Evolutionary conservation across 352 stramenopile species (phyloP), one percentile per base, ranked within the genome.

Genomic region (Phytophthora syringae): DNA sequence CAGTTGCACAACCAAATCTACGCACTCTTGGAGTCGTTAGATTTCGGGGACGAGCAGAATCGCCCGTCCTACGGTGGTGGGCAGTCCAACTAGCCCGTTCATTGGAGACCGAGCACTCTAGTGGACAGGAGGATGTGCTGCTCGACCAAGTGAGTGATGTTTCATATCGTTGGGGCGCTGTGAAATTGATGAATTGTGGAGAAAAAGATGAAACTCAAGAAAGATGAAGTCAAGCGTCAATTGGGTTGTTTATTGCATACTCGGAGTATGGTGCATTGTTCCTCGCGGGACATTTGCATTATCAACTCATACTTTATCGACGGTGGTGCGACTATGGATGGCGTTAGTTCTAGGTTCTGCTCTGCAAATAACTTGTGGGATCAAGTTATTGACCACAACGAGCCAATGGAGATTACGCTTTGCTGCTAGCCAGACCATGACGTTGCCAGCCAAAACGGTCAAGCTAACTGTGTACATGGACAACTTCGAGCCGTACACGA

Each of bases 31-130:
- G 37, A 58, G 37, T 18, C 36, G 30, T 20, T 69, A 10, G 44
- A 20, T 13, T 2, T 62, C 10, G 36, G 12, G 0, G 24, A 56
- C 24, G 25, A 37, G 3, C 18, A 55, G 15, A 15, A 45, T 18
- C 11, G 5, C 2, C 28, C 42, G 21, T 43, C 15, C 3, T 27
- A 25, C 11, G 48, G 5, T 1, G n/a, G 27, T 25, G 28, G 21
- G 11, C 37, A 43, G 34, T 70, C 15, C 60, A 64, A 64, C 61
- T 70, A 70, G 47, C 43, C 20, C 11, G 61, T 70, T 40, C 37
- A 70, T 37, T 43, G 44, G 61, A 70, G 40, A 47, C 18, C 28
- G 48, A 70, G 53, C 48, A 22, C 18, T 55, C 36, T 52, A 28
- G 48, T 55, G 12, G 34, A 16, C 34, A 40, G 12, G 15, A 20